Conservation (phyloP, 2,329 filamentous ascomycete species). For the Gremmenia infestans region DNA sequence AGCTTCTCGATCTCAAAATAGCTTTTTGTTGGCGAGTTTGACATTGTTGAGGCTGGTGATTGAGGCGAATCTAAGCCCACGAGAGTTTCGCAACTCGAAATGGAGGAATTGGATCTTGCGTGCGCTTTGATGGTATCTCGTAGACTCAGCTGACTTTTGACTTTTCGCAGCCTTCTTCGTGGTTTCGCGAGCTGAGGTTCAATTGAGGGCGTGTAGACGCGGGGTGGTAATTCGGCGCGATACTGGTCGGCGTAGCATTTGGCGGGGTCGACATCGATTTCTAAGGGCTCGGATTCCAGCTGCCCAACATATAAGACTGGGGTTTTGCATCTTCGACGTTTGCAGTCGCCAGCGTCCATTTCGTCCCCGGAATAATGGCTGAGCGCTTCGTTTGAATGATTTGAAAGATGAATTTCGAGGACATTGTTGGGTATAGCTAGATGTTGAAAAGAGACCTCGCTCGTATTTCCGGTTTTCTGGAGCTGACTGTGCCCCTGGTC, state of each 20-base stretch:
- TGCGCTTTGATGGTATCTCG: conserved; percentile 23
- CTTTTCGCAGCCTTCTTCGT: conserved; percentile 21
- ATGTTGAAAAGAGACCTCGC: not conserved
- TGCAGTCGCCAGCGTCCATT: conserved; percentile 4
- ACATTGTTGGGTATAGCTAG: conserved; percentile 1
- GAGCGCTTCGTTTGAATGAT: not conserved
- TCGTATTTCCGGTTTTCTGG: not conserved
- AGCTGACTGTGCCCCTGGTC: not conserved
- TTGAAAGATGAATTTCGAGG: not conserved
- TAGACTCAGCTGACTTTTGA: conserved; percentile 28
- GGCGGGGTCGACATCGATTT: conserved; percentile 17
- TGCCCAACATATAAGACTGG: conserved; percentile 28
- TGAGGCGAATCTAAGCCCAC: conserved; percentile 14
- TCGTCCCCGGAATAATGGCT: conserved; percentile 10
- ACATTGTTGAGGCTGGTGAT: conserved; percentile 9
- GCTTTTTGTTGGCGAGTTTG: not conserved
- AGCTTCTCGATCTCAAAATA: conserved; percentile 4
- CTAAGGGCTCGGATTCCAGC: conserved; percentile 17
- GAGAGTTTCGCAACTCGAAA: conserved; percentile 20
- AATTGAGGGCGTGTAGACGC: conserved; percentile 5
- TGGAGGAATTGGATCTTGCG: not conserved
- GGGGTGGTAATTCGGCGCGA: conserved; percentile 16
- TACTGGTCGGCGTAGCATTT: conserved; percentile 23
- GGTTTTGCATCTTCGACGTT: conserved; percentile 23
- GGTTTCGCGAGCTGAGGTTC: conserved; percentile 1